Evolutionary conservation across 1,284 basidiomycete species (phyloP).

Genomic region (Cutaneotrichosporon cavernicola): DNA sequence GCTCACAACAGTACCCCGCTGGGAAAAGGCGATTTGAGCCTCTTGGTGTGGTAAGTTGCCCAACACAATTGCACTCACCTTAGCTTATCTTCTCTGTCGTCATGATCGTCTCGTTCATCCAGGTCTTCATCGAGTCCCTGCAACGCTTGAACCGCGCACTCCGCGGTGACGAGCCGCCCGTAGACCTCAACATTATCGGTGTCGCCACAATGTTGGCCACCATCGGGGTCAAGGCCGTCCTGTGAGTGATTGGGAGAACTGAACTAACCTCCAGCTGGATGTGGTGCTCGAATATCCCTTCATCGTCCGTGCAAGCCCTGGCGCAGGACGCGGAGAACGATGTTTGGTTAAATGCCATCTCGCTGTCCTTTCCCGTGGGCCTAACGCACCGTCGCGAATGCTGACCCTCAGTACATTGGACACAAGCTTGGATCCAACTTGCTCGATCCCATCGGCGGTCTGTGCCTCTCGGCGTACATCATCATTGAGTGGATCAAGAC

Average conservation of each 20-base stretch:
- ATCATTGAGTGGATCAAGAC: slow-evolving; percentile 54
- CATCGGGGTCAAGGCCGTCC: slow-evolving; percentile 57
- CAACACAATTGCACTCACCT: slow-evolving; percentile 20
- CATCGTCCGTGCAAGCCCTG: slow-evolving; percentile 51
- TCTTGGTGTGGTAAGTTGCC: slow-evolving; percentile 48
- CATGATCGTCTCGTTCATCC: slow-evolving; percentile 58
- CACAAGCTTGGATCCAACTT: slow-evolving; percentile 41
- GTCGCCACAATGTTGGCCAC: slow-evolving; percentile 58
- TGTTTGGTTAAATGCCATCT: slow-evolving; percentile 59
- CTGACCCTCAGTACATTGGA: slow-evolving; percentile 45
- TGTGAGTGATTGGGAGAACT: slow-evolving; percentile 40
- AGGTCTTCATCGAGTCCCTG: slow-evolving; percentile 57
- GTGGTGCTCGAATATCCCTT: slow-evolving; percentile 51
- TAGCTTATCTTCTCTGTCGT: slow-evolving; percentile 59
- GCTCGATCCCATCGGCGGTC: slow-evolving; percentile 57
- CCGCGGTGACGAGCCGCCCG: slow-evolving; percentile 36
- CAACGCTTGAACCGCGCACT: slow-evolving; percentile 44
- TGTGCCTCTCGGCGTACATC: slow-evolving; percentile 55
- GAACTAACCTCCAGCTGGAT: slow-evolving; percentile 37
- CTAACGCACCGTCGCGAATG: slow-evolving; percentile 29
- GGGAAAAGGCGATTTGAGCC: slow-evolving; percentile 58
- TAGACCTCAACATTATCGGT: slow-evolving; percentile 48
- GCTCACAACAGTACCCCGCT: slow-evolving; percentile 53
- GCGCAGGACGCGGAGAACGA: slow-evolving; percentile 59
- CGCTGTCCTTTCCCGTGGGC: slow-evolving; percentile 58